phyloP scores from a whole-genome alignment of 192 early-diverging fungal species.

The Polychytrium aggregatum region DNA sequence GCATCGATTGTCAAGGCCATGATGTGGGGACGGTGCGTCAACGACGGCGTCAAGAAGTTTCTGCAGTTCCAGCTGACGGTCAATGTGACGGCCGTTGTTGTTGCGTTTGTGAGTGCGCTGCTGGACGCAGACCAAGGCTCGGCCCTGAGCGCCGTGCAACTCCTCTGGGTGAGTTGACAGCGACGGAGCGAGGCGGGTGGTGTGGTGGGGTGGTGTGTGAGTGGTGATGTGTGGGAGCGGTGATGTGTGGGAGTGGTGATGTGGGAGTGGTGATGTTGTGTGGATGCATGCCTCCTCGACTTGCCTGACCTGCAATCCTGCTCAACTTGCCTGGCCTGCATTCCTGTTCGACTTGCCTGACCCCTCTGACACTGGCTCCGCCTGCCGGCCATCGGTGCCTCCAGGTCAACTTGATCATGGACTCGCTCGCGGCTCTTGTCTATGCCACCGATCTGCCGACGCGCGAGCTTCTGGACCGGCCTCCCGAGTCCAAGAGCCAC shows the following conservation, averaged over 20 bases:
- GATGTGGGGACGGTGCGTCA: slow-evolving; percentile 93
- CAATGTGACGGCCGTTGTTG: slow-evolving; percentile 57
- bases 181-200: too few relatives aligned
- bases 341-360: too few relatives aligned
- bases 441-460: slow-evolving; percentile 90
- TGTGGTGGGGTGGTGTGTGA: too few relatives aligned
- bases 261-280: too few relatives aligned
- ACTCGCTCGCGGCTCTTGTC: slow-evolving; percentile 94
- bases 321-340: too few relatives aligned
- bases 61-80: slow-evolving; percentile 98
- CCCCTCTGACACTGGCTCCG: too few relatives aligned
- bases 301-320: too few relatives aligned
- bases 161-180: too few relatives aligned
- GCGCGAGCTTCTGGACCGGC: slow-evolving; percentile 66
- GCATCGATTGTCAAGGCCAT: slow-evolving; percentile 92
- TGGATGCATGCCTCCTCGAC: too few relatives aligned
- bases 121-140: slow-evolving; percentile 32
- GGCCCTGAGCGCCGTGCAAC: slow-evolving; percentile 89
- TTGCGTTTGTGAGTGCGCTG: slow-evolving; percentile 34
- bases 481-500: slow-evolving; percentile 62
- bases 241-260: too few relatives aligned
- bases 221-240: too few relatives aligned
- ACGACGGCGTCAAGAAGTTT: slow-evolving; percentile 96
- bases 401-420: slow-evolving; percentile 99
- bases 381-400: too few relatives aligned